Evolutionary conservation across 257 asterid species (phyloP).

Genomic region (Verbena officinalis): DNA sequence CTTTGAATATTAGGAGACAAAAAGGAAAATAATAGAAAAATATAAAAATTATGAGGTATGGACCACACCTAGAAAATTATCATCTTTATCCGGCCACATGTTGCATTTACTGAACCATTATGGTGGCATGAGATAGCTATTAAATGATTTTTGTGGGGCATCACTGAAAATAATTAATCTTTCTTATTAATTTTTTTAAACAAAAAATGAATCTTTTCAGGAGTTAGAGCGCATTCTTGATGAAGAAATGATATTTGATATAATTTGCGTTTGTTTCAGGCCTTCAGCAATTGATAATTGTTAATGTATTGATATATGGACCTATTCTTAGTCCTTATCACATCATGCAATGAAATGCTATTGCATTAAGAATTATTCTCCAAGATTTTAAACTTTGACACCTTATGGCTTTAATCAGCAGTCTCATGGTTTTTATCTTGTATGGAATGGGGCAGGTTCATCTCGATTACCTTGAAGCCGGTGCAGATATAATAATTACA

Average conservation of each 20-base stretch:
- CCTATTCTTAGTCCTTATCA: conserved; percentile 1
- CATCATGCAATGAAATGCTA: background rate
- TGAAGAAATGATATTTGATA: conserved; percentile 17
- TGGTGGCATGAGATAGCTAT: conserved; percentile 15
- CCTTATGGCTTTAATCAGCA: background rate
- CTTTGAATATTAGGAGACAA: conserved; percentile 26
- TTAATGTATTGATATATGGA: conserved; percentile 1
- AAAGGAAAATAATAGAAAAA: conserved; percentile 22
- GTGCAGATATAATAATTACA: conserved; percentile 77
- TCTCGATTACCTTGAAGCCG: conserved; percentile 94
- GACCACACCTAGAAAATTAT: conserved; percentile 30
- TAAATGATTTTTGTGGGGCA: background rate
- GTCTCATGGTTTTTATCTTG: conserved; percentile 28
- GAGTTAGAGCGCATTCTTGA: background rate
- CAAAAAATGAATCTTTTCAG: background rate
- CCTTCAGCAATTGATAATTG: conserved; percentile 7
- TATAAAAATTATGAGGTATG: conserved; percentile 16
- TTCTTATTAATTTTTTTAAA: no score
- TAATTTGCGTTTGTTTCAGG: conserved; percentile 20
- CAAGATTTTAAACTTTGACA: background rate
- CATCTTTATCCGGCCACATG: conserved; percentile 16
- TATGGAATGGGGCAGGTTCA: conserved; percentile 75
- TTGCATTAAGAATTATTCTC: background rate
- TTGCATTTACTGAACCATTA: conserved; percentile 24
- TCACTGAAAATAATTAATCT: background rate